Evolutionary conservation across 2,329 filamentous ascomycete genomes (phyloP), one percentile per base, ranked within the genome.

Genomic region (Calonectria crousiana): DNA sequence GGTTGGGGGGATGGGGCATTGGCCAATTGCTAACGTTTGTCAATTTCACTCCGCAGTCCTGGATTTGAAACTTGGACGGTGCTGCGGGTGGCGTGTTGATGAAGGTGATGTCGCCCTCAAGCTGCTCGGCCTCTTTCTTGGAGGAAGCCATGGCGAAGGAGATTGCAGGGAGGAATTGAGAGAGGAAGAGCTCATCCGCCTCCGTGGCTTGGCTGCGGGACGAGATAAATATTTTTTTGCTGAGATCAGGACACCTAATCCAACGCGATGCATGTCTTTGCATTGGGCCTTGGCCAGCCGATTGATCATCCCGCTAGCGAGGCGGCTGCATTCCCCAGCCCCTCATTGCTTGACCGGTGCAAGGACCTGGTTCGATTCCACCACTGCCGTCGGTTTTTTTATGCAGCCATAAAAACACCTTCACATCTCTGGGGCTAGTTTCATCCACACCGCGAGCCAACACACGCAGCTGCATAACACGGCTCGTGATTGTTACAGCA

Each of bases 31-130:
- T 62, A 9, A 62, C 56, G 20, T 62, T 23, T 41, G 56, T 62
- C 5, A 34, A 20, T 34, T 38, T 62, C n/a, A 41, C 16, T 9
- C 36, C 36, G 34, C 34, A 28, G n/a, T 62, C 34, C 6, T 26
- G 26, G 56, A 10, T 11, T 18, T 26, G 20, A 28, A 62, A 62
- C 56, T 62, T 62, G 56, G 56, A 41, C 34, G 56, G 56, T 18
- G 10, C 13, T 8, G 56, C 56, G 38, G 56, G 36, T 16, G 56
- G 56, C 26, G 56, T 62, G 6, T 26, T 38, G 6, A 62, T 38
- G 34, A 62, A 62, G 13, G 23, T 62, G 56, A 62, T 62, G 38
- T 62, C 56, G 34, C 56, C 56, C 36, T 62, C 56, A 8, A 62
- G 56, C 36, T 62, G 23, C 34, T 62, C 56, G n/a, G 32, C 56